phyloP scores from a whole-genome alignment of 1,284 basidiomycete genomes.

The Megacollybia platyphylla region DNA sequence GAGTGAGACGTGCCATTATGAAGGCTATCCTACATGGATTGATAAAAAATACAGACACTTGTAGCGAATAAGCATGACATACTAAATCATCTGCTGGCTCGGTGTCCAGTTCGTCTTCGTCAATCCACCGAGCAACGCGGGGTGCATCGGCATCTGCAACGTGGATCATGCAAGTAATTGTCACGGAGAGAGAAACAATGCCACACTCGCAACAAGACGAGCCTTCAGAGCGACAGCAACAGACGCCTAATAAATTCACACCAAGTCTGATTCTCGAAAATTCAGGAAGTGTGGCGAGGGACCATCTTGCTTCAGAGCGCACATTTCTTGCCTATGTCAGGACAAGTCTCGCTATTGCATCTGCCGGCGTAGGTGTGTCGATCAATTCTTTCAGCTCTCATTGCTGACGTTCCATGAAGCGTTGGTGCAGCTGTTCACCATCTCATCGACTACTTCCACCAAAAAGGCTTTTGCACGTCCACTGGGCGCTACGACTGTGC shows the following conservation, averaged over 20 bases:
- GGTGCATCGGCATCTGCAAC: slow-evolving; percentile 28
- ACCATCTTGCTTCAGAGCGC: slow-evolving; percentile 35
- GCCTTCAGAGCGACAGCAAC: no score
- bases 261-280: slow-evolving; percentile 24
- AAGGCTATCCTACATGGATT: slow-evolving; percentile 19
- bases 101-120: slow-evolving; percentile 30
- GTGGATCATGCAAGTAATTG: no score
- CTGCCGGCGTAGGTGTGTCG: slow-evolving; percentile 34
- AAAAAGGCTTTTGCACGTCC: slow-evolving; percentile 28
- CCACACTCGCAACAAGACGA: no score
- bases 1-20: slow-evolving; percentile 15
- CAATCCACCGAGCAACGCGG: slow-evolving; percentile 43
- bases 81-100: slow-evolving; percentile 9
- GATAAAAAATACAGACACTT: background rate
- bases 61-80: slow-evolving; percentile 1
- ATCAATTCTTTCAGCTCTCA: background rate
- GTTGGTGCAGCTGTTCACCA: slow-evolving; percentile 41
- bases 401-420: slow-evolving; percentile 14
- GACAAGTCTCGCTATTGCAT: slow-evolving; percentile 30
- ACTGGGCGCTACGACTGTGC: slow-evolving; percentile 35
- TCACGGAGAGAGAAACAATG: no score
- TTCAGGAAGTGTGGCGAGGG: slow-evolving; percentile 30
- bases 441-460: slow-evolving; percentile 19
- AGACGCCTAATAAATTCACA: slow-evolving; percentile 5
- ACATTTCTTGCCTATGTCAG: slow-evolving; percentile 39